Base-by-base conservation (phyloP, 2,329 filamentous ascomycete species). In the Alternaria angustiovoidea region DNA sequence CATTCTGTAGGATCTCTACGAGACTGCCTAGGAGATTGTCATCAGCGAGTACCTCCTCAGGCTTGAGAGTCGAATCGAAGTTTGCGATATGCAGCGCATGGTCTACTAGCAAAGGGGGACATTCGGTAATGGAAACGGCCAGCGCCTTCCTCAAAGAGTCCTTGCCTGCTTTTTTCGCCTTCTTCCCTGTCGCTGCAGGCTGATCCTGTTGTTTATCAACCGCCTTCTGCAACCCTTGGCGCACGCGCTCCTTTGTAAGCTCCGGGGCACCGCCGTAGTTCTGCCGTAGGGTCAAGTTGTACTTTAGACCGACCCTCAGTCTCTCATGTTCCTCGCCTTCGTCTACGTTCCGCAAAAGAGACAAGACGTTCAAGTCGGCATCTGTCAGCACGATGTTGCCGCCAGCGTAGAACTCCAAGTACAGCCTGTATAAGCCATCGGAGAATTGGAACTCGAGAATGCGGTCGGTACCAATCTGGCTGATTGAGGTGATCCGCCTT, bases 301-400 rank as follows among this genome's bases (percentile, higher is more conserved):
- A 98, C 59, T 87, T 87, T 62, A 93, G 77, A 0, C 94, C 94
- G 4, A 92, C 83, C 42, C 91, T 85, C 54, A 96, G 88, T 42
- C 91, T 88, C 72, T 97, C 94, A 72, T 96, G 90, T n/a, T 91
- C 91, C 52, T 91, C 90, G 2, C 90, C 91, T 69, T 93, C 91
- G 5, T 88, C 83, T 1, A 98, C 94, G 64, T 91, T 89, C 56
- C 95, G 88, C 67, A 95, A 83, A 20, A 99, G 81, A 0, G 91
- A 88, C 36, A 98, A 78, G 56, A 98, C 94, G 64, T 90, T 95
- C 53, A 94, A 82, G 24, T 96, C 89, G 51, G 85, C 86, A 75
- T 98, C 93, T 3, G 95, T 97, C 54, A 99, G 84, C 62, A 99
- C 92, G 62, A 99, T 90, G 75, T 99, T 99, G 46, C 95, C 95